phyloP scores from a whole-genome alignment of 768 basidiomycete species.

The Pholiota molesta region DNA sequence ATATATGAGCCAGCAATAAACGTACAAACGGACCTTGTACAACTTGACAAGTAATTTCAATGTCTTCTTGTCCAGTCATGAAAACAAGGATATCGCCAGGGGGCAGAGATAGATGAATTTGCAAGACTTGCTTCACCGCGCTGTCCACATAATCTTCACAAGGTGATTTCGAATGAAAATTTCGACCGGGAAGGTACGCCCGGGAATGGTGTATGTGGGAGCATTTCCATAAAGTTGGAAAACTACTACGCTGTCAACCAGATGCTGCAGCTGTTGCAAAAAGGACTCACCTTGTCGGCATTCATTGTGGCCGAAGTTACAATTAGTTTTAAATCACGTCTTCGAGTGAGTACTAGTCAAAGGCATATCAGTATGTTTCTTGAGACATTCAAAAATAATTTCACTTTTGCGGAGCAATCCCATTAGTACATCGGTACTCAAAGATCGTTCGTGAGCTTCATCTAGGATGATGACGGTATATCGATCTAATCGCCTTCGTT shows the following conservation, averaged over 20 bases:
- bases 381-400: constrained; percentile 26
- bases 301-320: constrained; percentile 99
- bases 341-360: constrained; percentile 75
- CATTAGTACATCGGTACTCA: constrained; percentile 98
- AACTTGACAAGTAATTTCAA: constrained; percentile 95
- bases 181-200: constrained; percentile 97
- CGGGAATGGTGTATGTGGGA: constrained; percentile 88
- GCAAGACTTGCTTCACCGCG: constrained; percentile 96
- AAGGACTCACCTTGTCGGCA: constrained; percentile 80
- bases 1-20: constrained; percentile 3
- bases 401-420: constrained; percentile 90
- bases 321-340: constrained; percentile 93
- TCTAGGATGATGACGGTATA: constrained; percentile 99
- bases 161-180: constrained; percentile 93
- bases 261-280: neutral
- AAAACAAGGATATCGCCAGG: constrained; percentile 96
- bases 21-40: constrained; percentile 66
- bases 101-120: constrained; percentile 93
- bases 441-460: constrained; percentile 96
- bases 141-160: constrained; percentile 99
- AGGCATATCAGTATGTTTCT: neutral
- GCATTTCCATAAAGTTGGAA: constrained; percentile 95
- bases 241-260: constrained; percentile 56
- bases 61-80: constrained; percentile 99
- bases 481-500: constrained; percentile 98